phyloP scores from a whole-genome alignment of 2,329 filamentous ascomycete species.

The Penicillium brasilianum region DNA sequence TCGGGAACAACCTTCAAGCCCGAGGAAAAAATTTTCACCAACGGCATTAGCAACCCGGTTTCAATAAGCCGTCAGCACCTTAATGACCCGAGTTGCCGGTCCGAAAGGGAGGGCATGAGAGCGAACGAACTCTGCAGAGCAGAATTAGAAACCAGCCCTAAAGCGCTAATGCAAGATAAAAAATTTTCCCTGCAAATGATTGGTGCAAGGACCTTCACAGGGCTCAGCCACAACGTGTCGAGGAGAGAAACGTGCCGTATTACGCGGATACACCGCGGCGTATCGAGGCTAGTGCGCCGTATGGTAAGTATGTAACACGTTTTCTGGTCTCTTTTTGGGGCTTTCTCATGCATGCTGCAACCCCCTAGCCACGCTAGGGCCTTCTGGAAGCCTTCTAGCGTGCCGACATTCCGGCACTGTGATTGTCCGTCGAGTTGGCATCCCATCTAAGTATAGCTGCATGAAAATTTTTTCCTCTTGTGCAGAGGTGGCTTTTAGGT shows the following conservation, averaged over 20 bases:
- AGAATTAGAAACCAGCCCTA: constrained; percentile 26
- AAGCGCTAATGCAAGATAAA: constrained; percentile 28
- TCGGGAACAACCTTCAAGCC: constrained; percentile 5
- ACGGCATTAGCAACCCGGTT: not conserved
- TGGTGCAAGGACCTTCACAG: constrained; percentile 13
- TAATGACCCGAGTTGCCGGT: constrained; percentile 19
- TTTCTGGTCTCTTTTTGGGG: not conserved
- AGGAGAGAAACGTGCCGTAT: constrained; percentile 1
- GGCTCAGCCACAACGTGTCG: constrained; percentile 27
- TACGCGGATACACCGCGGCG: constrained; percentile 11
- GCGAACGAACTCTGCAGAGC: constrained; percentile 21
- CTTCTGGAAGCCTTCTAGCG: constrained; percentile 29
- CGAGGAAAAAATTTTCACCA: constrained; percentile 21
- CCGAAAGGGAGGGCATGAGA: not conserved
- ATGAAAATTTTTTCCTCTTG: constrained; percentile 1
- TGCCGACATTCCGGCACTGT: constrained; percentile 24
- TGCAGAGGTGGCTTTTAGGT: not conserved
- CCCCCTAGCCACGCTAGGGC: constrained; percentile 8
- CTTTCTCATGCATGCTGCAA: not conserved
- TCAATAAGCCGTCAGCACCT: constrained; percentile 28
- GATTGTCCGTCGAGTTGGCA: constrained; percentile 15
- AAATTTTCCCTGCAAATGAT: constrained; percentile 27
- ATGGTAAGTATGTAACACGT: not conserved
- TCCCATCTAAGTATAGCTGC: constrained; percentile 4
- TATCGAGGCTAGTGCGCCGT: constrained; percentile 12